These are phyloP conservation scores for Letharia columbiana DNA, from an alignment of 495 filamentous ascomycete genomes.

Conservation along the genomic window DNA sequence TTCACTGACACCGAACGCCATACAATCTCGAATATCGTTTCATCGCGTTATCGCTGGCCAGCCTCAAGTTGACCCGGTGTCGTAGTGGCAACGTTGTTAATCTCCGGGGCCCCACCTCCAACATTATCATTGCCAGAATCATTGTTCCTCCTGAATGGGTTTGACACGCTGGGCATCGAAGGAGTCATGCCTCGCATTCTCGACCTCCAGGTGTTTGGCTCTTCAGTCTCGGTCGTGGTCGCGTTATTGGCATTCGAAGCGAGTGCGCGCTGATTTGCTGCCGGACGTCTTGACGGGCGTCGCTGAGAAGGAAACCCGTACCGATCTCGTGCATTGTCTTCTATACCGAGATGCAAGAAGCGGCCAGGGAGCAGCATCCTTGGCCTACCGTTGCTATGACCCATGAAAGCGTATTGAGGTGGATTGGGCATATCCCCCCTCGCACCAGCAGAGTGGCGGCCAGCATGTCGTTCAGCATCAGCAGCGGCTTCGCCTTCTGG, in stretches of 20 bases:
- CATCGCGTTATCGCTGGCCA: constrained; percentile 17
- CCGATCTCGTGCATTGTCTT: constrained; percentile 20
- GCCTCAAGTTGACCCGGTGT: constrained; percentile 25
- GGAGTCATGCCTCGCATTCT: constrained; percentile 15
- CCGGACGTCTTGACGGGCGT: constrained; percentile 4
- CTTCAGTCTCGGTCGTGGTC: constrained; percentile 1
- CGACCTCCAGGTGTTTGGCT: constrained; percentile 19
- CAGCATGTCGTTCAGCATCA: constrained; percentile 28
- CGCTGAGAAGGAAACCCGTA: constrained; percentile 25
- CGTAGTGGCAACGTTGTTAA: constrained; percentile 2
- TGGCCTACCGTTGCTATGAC: constrained; percentile 24
- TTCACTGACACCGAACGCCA: constrained; percentile 9
- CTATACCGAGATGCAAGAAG: constrained; percentile 21
- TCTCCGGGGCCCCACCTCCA: constrained; percentile 18
- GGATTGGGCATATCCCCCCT: constrained; percentile 23
- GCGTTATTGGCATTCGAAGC: constrained; percentile 6
- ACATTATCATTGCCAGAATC: not conserved
- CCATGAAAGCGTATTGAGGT: constrained; percentile 29
- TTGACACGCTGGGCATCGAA: constrained; percentile 17
- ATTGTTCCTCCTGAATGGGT: constrained; percentile 19
- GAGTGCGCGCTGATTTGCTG: constrained; percentile 4
- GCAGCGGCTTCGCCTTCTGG: constrained; percentile 40
- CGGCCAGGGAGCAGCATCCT: constrained; percentile 27
- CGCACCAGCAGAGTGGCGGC: constrained; percentile 27
- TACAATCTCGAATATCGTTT: not conserved